These are phyloP conservation scores for Backusella tuberculispora DNA, from an alignment of 192 early-diverging fungal genomes.

Conservation along the genomic window DNA sequence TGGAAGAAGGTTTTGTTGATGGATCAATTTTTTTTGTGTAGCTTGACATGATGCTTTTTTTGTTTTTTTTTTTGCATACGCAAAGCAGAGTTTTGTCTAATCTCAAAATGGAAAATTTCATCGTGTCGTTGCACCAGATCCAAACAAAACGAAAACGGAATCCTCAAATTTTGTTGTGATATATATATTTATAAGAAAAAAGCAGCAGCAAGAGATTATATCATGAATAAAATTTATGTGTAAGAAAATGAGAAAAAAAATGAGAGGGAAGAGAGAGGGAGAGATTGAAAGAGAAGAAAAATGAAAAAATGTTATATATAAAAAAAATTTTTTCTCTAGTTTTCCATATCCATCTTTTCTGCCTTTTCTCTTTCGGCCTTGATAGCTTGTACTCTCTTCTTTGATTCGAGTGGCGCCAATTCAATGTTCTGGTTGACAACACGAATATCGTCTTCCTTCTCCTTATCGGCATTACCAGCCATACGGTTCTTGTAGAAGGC, in stretches of 20 bases:
- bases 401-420: slow-evolving; percentile 67
- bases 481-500: slow-evolving; percentile 94
- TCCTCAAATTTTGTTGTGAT: too few relatives aligned
- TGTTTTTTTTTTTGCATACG: too few relatives aligned
- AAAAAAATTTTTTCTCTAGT: too few relatives aligned
- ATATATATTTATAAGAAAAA: too few relatives aligned
- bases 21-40: too few relatives aligned
- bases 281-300: not conserved
- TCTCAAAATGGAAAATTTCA: too few relatives aligned
- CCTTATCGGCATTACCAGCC: slow-evolving; percentile 83
- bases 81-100: too few relatives aligned
- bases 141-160: too few relatives aligned
- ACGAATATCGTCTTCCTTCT: slow-evolving; percentile 73
- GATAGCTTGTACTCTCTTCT: slow-evolving; percentile 59
- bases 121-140: too few relatives aligned
- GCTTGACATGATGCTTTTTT: too few relatives aligned
- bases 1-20: too few relatives aligned
- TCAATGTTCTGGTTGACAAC: slow-evolving; percentile 89
- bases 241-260: not conserved
- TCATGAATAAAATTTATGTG: slow-evolving; percentile 2
- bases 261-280: not conserved
- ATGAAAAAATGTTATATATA: not conserved
- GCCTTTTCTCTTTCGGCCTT: slow-evolving; percentile 56
- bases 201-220: not conserved
- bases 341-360: slow-evolving; percentile 69